Conservation (phyloP, 331 rosid species). For the Rhamnella rubrinervis region DNA sequence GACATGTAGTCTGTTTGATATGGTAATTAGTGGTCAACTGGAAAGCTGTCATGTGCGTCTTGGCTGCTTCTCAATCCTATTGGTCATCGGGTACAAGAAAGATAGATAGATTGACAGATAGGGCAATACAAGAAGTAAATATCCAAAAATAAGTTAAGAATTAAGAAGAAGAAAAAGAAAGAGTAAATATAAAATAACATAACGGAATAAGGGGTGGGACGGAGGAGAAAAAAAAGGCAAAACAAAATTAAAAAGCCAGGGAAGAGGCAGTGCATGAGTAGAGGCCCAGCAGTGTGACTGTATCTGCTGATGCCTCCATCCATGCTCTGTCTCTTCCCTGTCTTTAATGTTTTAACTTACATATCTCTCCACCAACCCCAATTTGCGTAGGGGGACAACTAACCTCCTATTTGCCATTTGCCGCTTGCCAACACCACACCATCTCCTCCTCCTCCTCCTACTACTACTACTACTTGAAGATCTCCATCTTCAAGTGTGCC, state of each 20-base stretch:
- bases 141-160: too few species aligned
- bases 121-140: too few species aligned
- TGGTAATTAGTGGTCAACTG: too few species aligned
- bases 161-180: background rate
- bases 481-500: too few species aligned
- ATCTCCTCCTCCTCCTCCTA: background rate
- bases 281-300: constrained; percentile 42
- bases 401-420: background rate
- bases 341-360: constrained; percentile 10
- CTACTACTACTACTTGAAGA: background rate
- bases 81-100: too few species aligned
- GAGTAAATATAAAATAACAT: background rate
- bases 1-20: too few species aligned
- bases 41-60: too few species aligned
- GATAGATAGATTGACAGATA: too few species aligned
- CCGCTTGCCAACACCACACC: background rate
- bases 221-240: constrained; percentile 2
- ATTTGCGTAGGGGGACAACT: too few species aligned
- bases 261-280: constrained; percentile 99
- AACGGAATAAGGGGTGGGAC: background rate
- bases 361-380: constrained; percentile 5
- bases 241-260: constrained; percentile 55
- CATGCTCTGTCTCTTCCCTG: constrained; percentile 85
- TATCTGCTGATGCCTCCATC: constrained; percentile 53
- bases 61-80: too few species aligned